phyloP scores from a whole-genome alignment of 805 yeast genomes.

The Candida ortonii region DNA sequence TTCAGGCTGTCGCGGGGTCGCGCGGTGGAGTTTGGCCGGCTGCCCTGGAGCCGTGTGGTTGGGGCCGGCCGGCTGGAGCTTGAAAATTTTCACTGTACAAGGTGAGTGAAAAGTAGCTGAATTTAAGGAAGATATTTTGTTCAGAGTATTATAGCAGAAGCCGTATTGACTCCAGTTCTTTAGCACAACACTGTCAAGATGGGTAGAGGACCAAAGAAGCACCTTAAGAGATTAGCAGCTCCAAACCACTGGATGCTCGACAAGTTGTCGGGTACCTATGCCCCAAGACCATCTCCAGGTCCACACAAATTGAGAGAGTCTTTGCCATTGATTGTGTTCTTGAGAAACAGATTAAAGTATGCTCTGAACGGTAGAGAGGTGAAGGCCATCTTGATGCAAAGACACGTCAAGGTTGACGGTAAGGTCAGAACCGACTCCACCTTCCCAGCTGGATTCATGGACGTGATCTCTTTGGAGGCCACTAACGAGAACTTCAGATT shows the following conservation, averaged over 20 bases:
- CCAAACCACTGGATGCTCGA: slow-evolving; percentile 99
- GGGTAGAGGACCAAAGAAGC: slow-evolving; percentile 95
- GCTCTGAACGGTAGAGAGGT: slow-evolving; percentile 99
- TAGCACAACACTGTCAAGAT: slow-evolving; percentile 38
- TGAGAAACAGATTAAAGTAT: slow-evolving; percentile 98
- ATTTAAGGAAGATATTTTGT: slow-evolving; percentile 2
- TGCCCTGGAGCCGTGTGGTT: background rate
- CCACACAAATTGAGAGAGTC: slow-evolving; percentile 99
- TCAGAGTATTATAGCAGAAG: slow-evolving; percentile 3
- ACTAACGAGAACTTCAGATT: slow-evolving; percentile 99
- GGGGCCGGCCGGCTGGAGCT: too few species aligned
- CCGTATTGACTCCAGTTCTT: slow-evolving; percentile 7
- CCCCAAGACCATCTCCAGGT: slow-evolving; percentile 99
- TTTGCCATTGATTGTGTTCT: slow-evolving; percentile 92
- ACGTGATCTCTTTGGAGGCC: slow-evolving; percentile 94
- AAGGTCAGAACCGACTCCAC: slow-evolving; percentile 99
- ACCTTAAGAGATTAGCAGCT: slow-evolving; percentile 99
- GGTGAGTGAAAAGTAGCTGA: background rate
- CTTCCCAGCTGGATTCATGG: slow-evolving; percentile 99
- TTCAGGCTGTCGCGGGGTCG: slow-evolving; percentile 3
- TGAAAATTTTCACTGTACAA: slow-evolving; percentile 16
- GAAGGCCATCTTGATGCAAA: slow-evolving; percentile 96
- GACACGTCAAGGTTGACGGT: slow-evolving; percentile 97
- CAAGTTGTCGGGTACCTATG: slow-evolving; percentile 98
- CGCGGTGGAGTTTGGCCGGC: background rate